These are phyloP conservation scores for Paxillus involutus DNA, from an alignment of 768 basidiomycete species.

Conservation along the genomic window DNA sequence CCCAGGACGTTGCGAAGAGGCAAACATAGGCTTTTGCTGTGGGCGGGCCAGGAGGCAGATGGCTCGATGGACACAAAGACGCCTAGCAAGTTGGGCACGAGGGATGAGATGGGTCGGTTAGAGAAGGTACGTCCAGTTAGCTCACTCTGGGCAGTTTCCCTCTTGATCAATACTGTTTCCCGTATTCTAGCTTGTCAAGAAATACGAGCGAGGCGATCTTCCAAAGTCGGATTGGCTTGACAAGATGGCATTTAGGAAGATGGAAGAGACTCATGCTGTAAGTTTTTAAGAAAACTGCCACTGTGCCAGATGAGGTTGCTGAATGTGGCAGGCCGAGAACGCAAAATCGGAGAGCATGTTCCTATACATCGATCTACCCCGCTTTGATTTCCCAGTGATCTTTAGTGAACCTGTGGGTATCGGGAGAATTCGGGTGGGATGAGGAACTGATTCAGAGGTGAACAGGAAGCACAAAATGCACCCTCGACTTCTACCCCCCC, in stretches of 20 bases:
- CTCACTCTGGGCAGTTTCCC: slow-evolving; percentile 6
- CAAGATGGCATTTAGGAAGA: slow-evolving; percentile 88
- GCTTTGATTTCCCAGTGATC: slow-evolving; percentile 96
- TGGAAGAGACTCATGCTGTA: slow-evolving; percentile 93
- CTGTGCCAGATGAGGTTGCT: background rate
- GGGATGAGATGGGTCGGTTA: slow-evolving; percentile 93
- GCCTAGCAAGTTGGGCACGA: slow-evolving; percentile 77
- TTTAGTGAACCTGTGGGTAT: slow-evolving; percentile 82
- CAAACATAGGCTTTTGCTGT: slow-evolving; percentile 85
- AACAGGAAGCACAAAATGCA: slow-evolving; percentile 40
- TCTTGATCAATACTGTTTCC: slow-evolving; percentile 25
- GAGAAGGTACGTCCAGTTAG: slow-evolving; percentile 64
- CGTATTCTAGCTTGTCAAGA: slow-evolving; percentile 76
- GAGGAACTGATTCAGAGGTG: background rate
- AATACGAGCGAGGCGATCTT: slow-evolving; percentile 92
- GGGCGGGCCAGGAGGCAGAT: slow-evolving; percentile 85
- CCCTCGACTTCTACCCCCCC: slow-evolving; percentile 44
- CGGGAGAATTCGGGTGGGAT: background rate
- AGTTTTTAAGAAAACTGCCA: slow-evolving; percentile 20
- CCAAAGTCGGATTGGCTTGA: slow-evolving; percentile 96
- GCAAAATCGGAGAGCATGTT: slow-evolving; percentile 93
- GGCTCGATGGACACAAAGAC: slow-evolving; percentile 79
- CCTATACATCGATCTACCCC: slow-evolving; percentile 92
- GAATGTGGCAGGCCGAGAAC: slow-evolving; percentile 69
- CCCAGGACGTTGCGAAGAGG: slow-evolving; percentile 84